Evolutionary conservation across 306 rosid genomes (phyloP).

Genomic region (Quillaja saponaria): DNA sequence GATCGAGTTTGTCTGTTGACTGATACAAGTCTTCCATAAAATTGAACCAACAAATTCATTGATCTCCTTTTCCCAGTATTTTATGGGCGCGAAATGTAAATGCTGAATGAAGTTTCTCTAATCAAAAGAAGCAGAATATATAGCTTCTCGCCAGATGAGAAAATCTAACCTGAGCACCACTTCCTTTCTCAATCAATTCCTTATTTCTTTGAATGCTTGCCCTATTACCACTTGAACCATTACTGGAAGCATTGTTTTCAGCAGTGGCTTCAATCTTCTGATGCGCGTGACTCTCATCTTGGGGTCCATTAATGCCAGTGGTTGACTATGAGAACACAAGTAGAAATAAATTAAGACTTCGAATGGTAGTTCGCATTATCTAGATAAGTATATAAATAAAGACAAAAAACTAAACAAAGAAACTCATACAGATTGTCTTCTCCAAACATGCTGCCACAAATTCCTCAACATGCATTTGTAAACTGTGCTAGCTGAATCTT

Average conservation of each 20-base stretch:
- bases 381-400: not conserved
- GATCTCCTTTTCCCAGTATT: not conserved
- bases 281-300: slow-evolving; percentile 61
- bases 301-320: slow-evolving; percentile 41
- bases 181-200: slow-evolving; percentile 72
- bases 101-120: not conserved
- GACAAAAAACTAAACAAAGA: not conserved
- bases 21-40: not conserved
- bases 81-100: not conserved
- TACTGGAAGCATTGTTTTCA: slow-evolving; percentile 73
- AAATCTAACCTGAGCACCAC: slow-evolving; percentile 85
- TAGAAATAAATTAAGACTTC: slow-evolving; percentile 17
- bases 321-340: slow-evolving; percentile 52
- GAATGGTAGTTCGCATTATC: slow-evolving; percentile 15
- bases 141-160: slow-evolving; percentile 3
- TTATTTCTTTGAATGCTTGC: slow-evolving; percentile 57
- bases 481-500: slow-evolving; percentile 82
- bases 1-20: too few species aligned
- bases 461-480: slow-evolving; percentile 87
- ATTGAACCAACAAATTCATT: not conserved
- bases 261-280: slow-evolving; percentile 70
- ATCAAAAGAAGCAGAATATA: not conserved
- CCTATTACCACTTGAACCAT: slow-evolving; percentile 60
- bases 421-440: slow-evolving; percentile 75
- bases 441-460: slow-evolving; percentile 99